Percentiles rank a stretch among this genome's conserved stretches.
Evolutionary conservation across 495 filamentous ascomycete genomes (phyloP).

Genomic region (Hypomontagnella submonticulosa): DNA sequence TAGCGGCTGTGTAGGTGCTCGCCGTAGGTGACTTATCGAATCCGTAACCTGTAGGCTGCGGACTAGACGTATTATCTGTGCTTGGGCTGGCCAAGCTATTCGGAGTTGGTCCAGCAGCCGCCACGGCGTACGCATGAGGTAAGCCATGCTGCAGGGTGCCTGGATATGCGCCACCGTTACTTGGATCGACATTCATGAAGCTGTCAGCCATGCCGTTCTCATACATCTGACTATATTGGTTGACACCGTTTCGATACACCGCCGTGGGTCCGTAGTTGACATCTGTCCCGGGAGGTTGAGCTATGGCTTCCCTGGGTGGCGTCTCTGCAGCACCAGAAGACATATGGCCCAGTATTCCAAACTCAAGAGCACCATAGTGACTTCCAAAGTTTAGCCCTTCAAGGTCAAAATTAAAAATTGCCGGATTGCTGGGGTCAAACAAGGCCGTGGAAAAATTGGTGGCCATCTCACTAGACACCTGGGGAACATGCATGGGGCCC

Average conservation of each 20-base stretch:
- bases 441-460: slow-evolving; percentile 66
- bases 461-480: slow-evolving; percentile 51
- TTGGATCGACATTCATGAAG: slow-evolving; percentile 56
- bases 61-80: slow-evolving; percentile 62
- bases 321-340: slow-evolving; percentile 85
- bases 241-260: slow-evolving; percentile 57
- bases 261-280: slow-evolving; percentile 55
- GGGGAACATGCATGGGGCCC: slow-evolving; percentile 49
- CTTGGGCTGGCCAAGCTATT: slow-evolving; percentile 60
- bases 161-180: slow-evolving; percentile 53
- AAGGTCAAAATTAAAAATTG: slow-evolving; percentile 91
- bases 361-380: slow-evolving; percentile 92
- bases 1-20: slow-evolving; percentile 49
- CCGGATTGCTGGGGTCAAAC: slow-evolving; percentile 91
- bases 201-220: slow-evolving; percentile 53
- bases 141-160: slow-evolving; percentile 63
- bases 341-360: slow-evolving; percentile 95
- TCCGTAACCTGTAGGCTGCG: slow-evolving; percentile 55
- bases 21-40: slow-evolving; percentile 60
- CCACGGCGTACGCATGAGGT: slow-evolving; percentile 62
- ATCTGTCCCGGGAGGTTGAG: slow-evolving; percentile 48
- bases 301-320: slow-evolving; percentile 69
- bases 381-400: slow-evolving; percentile 95
- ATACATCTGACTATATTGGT: slow-evolving; percentile 57
- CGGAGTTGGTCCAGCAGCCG: slow-evolving; percentile 57